Base-by-base conservation (phyloP, 169 alveolate species). In the Eimeria falciformis region DNA sequence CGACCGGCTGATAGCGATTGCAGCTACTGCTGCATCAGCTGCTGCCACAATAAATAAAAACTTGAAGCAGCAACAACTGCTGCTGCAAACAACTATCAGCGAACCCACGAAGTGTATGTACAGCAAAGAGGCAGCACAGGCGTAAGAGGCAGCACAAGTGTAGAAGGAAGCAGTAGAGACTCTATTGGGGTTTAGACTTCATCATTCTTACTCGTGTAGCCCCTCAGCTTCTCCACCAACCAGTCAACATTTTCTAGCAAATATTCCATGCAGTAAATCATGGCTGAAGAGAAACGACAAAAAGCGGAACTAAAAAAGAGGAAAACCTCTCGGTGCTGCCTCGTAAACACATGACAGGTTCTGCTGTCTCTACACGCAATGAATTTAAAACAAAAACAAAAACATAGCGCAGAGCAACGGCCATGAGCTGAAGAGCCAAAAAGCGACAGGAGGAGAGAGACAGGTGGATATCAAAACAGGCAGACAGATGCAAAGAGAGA, bases 231-330 rank as follows among this genome's bases (percentile, higher is more conserved):
- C 14, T 92, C 78, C 77, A 93, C 96, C 43, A 98, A 91, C 99
- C 99, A 98, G 89, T 98, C 99, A 85, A 98, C 81, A 88, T 98
- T 98, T 37, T 77, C 96, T 86, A 95, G 92, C 46, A 98, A 92
- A 92, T 97, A 98, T 87, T 98, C 99, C 98, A 98, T 97, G 84
- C 99, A 98, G 94, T 97, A 98, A 21, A 98, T 79, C 92, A 98
- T 87, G 7, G 98, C 97, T 94, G 85, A 66, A 25, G 47, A 83
- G 11, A 47, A 47, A 58, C 81, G 62, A 43, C 53, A n/a, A n/a
- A n/a, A n/a, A n/a, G n/a, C n/a, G n/a, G n/a, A n/a, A n/a, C n/a
- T n/a, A n/a, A n/a, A n/a, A n/a, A n/a, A n/a, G n/a, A n/a, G n/a
- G n/a, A n/a, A n/a, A n/a, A n/a, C n/a, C n/a, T n/a, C n/a, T n/a